Evolutionary conservation across 768 basidiomycete genomes (phyloP), one percentile per base, ranked within the genome.

Genomic region (Lactarius trivialis): DNA sequence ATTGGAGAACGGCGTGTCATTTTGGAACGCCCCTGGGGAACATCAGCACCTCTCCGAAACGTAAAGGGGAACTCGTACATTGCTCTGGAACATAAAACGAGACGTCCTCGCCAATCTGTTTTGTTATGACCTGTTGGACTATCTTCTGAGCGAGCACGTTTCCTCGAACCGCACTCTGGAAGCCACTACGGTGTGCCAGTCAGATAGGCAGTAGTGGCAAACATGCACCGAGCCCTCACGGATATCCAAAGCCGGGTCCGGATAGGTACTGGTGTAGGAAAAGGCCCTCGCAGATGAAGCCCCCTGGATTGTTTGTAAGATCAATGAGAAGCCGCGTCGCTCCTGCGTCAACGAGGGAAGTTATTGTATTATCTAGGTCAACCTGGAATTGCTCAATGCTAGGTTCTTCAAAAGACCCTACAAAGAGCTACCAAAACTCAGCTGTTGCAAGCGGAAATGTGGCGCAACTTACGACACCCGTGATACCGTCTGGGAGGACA

Each of bases 281-380:
- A 45, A 81, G 77, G 1, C 85, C 85, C 14, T 86, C 76, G 69
- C 85, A 88, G 5, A 86, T 77, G 61, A 79, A 83, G n/a, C 85
- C 85, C 54, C 84, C 84, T 14, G 37, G 48, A 64, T 88, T 88
- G 70, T 86, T 83, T 12, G 81, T 81, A 37, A 85, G 68, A 69
- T 86, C 85, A 45, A 88, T 76, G 28, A 86, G 68, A 8, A 86
- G 72, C 32, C 75, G 77, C 0, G 76, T 79, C 8, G 83, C 80
- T 14, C 81, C 81, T 2, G 76, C 75, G 0, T 69, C 64, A 65
- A 81, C 71, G 75, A 86, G 82, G 1, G 76, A 69, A 4, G 66
- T 67, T 63, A 85, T 72, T 0, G 81, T 77, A 9, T 78, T 71
- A 2, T 75, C 75, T 0, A 78, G 74, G 65, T 85, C 82, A 1